Evolutionary conservation across 2,329 filamentous ascomycete species (phyloP), one percentile per base, ranked within the genome.

Genomic region (Alternaria sp.): DNA sequence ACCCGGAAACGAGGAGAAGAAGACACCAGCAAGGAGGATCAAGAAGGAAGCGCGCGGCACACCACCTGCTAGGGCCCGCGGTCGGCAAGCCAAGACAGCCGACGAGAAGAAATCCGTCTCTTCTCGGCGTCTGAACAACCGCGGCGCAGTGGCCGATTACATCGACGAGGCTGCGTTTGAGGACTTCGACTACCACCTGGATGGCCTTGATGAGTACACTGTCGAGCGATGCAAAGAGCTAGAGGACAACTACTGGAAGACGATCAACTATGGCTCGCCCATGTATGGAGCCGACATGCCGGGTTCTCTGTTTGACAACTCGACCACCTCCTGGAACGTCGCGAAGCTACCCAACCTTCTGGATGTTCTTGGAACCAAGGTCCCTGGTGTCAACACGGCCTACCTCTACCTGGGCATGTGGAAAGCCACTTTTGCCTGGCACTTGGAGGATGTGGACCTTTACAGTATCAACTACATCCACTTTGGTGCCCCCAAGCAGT

Each of bases 381-480:
- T 99, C 9, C 96, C 96, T 4, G 96, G 96, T 70, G 96, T 99
- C 76, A 99, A 99, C 76, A 99, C 95, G 2, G 95, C 96, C 2
- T 99, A 99, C 76, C 87, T 99, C 2, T 99, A 99, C 77, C 86
- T 99, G 63, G 96, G 96, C 46, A 99, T 99, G 96, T 99, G 96
- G 96, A 98, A 98, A 81, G 95, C 96, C 12, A 98, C 96, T 0
- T 99, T 99, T 79, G 96, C 96, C 9, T 99, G 96, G 96, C 96
- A 99, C 86, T 83, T 99, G 57, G 96, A 99, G 79, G 96, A 99
- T 78, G 95, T 99, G 45, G 96, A 99, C 82, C 87, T 99, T 5
- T 99, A 99, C 88, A 98, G 94, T 79, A 99, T 99, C 86, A 99
- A 99, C 83, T 99, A 97, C 79, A 94, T 99, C 63, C 96, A 99